Conservation (phyloP, 345 rosid species). For the Ailanthus altissimus region DNA sequence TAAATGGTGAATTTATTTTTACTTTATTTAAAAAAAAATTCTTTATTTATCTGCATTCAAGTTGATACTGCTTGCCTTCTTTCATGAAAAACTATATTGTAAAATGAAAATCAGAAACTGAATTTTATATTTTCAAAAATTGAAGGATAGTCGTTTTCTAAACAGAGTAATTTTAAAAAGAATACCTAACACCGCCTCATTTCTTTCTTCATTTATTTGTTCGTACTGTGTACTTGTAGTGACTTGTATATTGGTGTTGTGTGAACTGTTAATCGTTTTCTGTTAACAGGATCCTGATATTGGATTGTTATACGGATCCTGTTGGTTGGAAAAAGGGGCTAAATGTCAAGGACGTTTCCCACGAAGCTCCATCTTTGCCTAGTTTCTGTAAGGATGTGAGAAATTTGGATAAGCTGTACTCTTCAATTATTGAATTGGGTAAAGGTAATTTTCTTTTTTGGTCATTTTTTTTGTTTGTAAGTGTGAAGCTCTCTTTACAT, state of each 20-base stretch:
- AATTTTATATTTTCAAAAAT: no score
- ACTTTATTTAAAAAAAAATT: no score
- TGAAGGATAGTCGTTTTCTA: background rate
- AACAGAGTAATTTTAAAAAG: background rate
- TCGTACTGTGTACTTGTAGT: background rate
- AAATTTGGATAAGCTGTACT: conserved; percentile 54
- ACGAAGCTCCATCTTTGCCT: conserved; percentile 35
- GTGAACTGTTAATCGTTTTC: background rate
- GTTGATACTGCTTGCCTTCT: no score
- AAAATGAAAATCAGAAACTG: no score
- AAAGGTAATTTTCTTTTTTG: conserved; percentile 43
- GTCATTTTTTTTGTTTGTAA: conserved; percentile 4
- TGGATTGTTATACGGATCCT: conserved; percentile 92
- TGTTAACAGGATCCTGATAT: conserved; percentile 58
- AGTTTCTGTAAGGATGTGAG: conserved; percentile 54
- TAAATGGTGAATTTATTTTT: conserved; percentile 58
- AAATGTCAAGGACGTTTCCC: conserved; percentile 22
- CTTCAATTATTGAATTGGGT: conserved; percentile 65
- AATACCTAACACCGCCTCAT: background rate
- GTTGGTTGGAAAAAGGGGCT: conserved; percentile 70
- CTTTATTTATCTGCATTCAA: no score
- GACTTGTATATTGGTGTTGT: conserved; percentile 6
- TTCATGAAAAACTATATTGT: no score
- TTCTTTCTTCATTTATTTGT: background rate
- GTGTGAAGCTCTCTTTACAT: background rate